phyloP scores from a whole-genome alignment of 192 early-diverging fungal genomes.

The Entomortierella beljakovae region DNA sequence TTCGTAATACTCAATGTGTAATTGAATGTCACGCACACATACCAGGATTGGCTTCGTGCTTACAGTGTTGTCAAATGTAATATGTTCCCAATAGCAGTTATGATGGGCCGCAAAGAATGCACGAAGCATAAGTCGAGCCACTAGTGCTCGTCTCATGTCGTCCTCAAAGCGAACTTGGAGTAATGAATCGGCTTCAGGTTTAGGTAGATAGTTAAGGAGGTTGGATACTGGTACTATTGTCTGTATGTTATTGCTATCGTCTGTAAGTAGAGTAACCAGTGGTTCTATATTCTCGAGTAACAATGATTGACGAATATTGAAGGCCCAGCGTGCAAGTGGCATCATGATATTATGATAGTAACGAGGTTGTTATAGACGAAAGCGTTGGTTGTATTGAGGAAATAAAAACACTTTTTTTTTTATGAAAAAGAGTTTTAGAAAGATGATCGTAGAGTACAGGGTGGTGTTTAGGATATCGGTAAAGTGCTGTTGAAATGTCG shows the following conservation, averaged over 20 bases:
- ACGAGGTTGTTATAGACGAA: too few species aligned
- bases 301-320: slow-evolving; percentile 48
- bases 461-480: too few species aligned
- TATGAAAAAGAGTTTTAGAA: too few species aligned
- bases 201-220: slow-evolving; percentile 42
- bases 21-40: slow-evolving; percentile 9
- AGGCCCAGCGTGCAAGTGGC: slow-evolving; percentile 48
- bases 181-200: slow-evolving; percentile 24
- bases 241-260: slow-evolving; percentile 5
- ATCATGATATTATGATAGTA: slow-evolving; percentile 8
- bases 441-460: too few species aligned
- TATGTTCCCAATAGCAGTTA: slow-evolving; percentile 35
- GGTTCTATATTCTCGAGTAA: slow-evolving; percentile 46
- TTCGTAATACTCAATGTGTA: background rate
- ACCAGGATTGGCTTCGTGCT: slow-evolving; percentile 29
- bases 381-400: background rate
- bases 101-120: slow-evolving; percentile 46
- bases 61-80: slow-evolving; percentile 30
- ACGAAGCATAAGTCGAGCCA: slow-evolving; percentile 39
- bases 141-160: slow-evolving; percentile 39
- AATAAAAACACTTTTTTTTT: background rate
- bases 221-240: slow-evolving; percentile 47
- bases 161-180: slow-evolving; percentile 31
- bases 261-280: slow-evolving; percentile 35
- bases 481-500: too few species aligned